Evolutionary conservation across 139 green algal genomes (phyloP), one percentile per base, ranked within the genome.

Genomic region (Parachlorella kessleri): DNA sequence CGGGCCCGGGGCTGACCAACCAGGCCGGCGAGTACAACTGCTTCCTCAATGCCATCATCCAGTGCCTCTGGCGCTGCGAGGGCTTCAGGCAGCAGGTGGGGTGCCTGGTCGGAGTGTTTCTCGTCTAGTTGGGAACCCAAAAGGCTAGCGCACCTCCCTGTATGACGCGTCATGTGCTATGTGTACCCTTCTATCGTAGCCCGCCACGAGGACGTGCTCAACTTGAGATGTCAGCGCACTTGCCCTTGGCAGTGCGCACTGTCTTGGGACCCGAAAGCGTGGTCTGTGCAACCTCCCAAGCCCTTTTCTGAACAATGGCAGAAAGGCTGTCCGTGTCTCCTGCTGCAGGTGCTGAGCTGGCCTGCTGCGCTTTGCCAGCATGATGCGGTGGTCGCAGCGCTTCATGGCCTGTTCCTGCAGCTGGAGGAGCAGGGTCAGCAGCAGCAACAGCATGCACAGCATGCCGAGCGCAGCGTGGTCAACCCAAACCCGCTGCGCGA

Each of bases 11-110:
- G 2, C 79, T 94, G 18, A 41, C 73, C 59, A 95, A 95, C 55
- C 80, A 81, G 41, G 63, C 78, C 18, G 92, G 90, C 37, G 87
- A 94, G 86, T 97, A 96, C 89, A 97, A 97, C 83, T 96, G 91
- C 86, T 96, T 96, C 84, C 89, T 96, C 24, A 96, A 96, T 70
- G 92, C 95, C 69, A 90, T 96, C 82, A 94, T 96, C 79, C 92
- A 96, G 91, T 90, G 87, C 74, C 72, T 94, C 26, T 93, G 83
- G 79, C 83, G 78, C 79, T 87, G 81, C 75, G 30, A 28, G 37
- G 42, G 68, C 7, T 91, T 91, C 76, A 75, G 81, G 2, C 9
- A 24, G 6, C 18, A 70, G 26, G 33, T 76, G 14, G 3, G 69
- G n/a, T n/a, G n/a, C n/a, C n/a, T n/a, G n/a, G n/a, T n/a, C n/a